Evolutionary conservation across 805 yeast genomes (phyloP), one percentile per base, ranked within the genome.

Genomic region (Lipomyces mesembrius): DNA sequence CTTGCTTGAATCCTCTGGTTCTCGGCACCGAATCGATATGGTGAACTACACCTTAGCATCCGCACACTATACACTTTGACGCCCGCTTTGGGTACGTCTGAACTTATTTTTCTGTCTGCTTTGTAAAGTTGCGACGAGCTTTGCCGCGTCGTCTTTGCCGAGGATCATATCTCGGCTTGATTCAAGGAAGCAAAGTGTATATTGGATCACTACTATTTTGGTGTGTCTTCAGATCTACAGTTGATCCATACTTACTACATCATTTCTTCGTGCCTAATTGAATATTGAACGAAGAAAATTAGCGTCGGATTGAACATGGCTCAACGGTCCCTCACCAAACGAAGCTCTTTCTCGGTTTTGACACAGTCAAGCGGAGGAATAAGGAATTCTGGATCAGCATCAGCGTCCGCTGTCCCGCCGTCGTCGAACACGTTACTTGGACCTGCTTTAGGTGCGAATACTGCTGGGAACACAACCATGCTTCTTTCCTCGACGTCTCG

Each of bases 291-390:
- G 49, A 43, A 43, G 22, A 17, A 14, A 5, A 17, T 17, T 43
- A 4, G 49, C 20, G n/a, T 17, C 49, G 49, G 22, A 17, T n/a
- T 17, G 11, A 43, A 17, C 20, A 66, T 66, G 67, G 59, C 70
- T 5, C 67, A 63, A 22, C 68, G 65, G 22, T 55, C 67, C 25
- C 62, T 66, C 14, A 49, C 68, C 22, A 66, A 60, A 35, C 62
- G 70, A 37, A 65, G 58, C 61, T 66, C 70, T 14, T 66, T 61
- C 43, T 63, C 67, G 43, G 54, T 64, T 25, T 59, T 66, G 57
- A 49, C 70, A n/a, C 63, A 60, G 20, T 55, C 61, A 6, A 32
- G 22, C 1, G 60, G 60, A n/a, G 34, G 58, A 39, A 29, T 57
- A n/a, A 52, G 61, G 3, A 51, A 52, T 20, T 58, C 61, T 27